phyloP scores from a whole-genome alignment of 495 filamentous ascomycete species.

The Neurospora sp. region DNA sequence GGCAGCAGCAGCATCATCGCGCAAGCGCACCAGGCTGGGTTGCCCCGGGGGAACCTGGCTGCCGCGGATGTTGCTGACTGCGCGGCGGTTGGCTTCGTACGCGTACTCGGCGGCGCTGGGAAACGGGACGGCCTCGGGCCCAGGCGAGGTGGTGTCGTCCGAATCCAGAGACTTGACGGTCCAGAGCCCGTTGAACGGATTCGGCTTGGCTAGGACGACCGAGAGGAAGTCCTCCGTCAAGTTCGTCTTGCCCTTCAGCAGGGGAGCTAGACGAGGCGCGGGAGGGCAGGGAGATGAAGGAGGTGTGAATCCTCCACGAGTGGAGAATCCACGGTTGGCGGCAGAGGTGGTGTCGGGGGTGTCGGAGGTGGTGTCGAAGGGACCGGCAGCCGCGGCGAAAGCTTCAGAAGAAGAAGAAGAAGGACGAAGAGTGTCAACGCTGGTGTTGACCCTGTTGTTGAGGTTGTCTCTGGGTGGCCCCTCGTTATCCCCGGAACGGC shows the following conservation, averaged over 20 bases:
- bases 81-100: neutral
- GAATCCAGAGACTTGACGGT: neutral
- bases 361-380: neutral
- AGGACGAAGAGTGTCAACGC: neutral
- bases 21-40: neutral
- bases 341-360: neutral
- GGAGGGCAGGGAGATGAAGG: neutral
- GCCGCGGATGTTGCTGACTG: neutral
- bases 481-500: neutral
- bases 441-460: neutral
- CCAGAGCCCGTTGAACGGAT: neutral
- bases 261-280: neutral
- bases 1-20: neutral
- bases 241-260: neutral
- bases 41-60: neutral
- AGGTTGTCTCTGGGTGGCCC: neutral
- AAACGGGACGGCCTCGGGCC: neutral
- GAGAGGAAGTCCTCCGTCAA: neutral
- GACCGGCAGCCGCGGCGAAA: neutral
- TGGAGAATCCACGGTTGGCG: neutral
- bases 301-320: neutral
- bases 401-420: neutral
- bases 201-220: neutral
- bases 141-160: neutral
- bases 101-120: neutral